These are phyloP conservation scores for Fallopia convolvulus DNA, from an alignment of 148 eudicot species.

Conservation along the genomic window DNA sequence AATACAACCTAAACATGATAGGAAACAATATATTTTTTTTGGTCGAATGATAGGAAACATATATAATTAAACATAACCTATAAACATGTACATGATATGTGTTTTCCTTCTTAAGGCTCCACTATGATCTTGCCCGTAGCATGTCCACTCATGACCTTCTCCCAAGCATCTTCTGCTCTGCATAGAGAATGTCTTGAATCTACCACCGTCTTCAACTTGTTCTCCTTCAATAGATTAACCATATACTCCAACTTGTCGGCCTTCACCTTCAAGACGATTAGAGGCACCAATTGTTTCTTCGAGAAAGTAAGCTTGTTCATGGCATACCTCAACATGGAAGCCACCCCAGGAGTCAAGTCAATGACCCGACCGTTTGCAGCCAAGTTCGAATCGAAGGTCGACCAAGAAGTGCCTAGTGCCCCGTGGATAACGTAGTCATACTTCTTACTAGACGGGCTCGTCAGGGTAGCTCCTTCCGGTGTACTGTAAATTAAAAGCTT, in stretches of 20 bases:
- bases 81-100: too few relatives aligned
- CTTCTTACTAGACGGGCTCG: slow-evolving; percentile 44
- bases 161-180: slow-evolving; percentile 57
- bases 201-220: slow-evolving; percentile 42
- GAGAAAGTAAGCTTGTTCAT: slow-evolving; percentile 38
- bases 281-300: slow-evolving; percentile 38
- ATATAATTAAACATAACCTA: too few relatives aligned
- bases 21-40: too few relatives aligned
- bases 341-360: slow-evolving; percentile 26
- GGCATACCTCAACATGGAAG: slow-evolving; percentile 25
- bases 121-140: slow-evolving; percentile 56
- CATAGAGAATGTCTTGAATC: slow-evolving; percentile 36
- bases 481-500: slow-evolving; percentile 11
- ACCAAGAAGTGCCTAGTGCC: slow-evolving; percentile 34
- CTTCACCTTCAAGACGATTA: slow-evolving; percentile 19
- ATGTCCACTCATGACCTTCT: slow-evolving; percentile 44
- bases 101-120: slow-evolving; percentile 20
- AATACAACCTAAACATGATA: too few relatives aligned
- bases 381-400: slow-evolving; percentile 40
- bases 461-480: slow-evolving; percentile 40
- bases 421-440: slow-evolving; percentile 48
- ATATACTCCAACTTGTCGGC: slow-evolving; percentile 29
- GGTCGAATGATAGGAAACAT: too few relatives aligned
- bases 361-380: slow-evolving; percentile 38
- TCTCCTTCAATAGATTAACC: slow-evolving; percentile 43